A percentile compares a stretch with the other conserved stretches of the same genome.
Conservation (phyloP, 1,139 yeast genomes). For the Candida pseudocylindracea region DNA sequence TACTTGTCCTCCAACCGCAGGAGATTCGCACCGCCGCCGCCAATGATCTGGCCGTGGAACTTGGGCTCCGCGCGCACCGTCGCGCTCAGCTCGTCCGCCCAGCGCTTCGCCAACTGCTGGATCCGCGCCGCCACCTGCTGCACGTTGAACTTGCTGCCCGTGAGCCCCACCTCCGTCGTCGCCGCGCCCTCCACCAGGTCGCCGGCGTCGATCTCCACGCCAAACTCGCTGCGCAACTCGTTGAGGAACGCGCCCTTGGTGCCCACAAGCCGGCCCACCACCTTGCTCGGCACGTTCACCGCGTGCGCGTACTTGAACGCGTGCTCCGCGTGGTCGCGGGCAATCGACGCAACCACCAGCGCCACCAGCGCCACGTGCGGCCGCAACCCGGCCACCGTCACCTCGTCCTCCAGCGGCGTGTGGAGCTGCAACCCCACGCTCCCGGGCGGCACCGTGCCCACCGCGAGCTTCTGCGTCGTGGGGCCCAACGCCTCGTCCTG, state of each 20-base stretch:
- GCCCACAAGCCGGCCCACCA: conserved; percentile 71
- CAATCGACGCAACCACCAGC: conserved; percentile 27
- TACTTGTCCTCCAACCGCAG: conserved; percentile 80
- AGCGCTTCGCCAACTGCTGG: conserved; percentile 35
- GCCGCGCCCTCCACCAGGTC: conserved; percentile 14
- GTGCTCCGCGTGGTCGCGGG: conserved; percentile 34
- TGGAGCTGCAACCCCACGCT: conserved; percentile 19
- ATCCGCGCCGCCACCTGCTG: conserved; percentile 51
- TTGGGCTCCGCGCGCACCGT: conserved; percentile 52
- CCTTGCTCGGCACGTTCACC: conserved; percentile 36
- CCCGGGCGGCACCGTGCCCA: conserved; percentile 9
- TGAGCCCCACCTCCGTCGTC: conserved; percentile 33
- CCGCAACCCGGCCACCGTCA: conserved; percentile 40
- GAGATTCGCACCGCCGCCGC: conserved; percentile 63
- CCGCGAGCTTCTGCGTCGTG: no score
- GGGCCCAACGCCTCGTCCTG: no score
- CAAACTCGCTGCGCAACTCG: conserved; percentile 53
- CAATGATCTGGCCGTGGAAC: conserved; percentile 68
- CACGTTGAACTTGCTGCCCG: conserved; percentile 65
- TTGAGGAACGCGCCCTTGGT: conserved; percentile 62
- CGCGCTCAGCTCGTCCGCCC: conserved; percentile 63
- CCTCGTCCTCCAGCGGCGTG: conserved; percentile 24
- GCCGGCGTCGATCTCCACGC: conserved; percentile 50
- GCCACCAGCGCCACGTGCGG: conserved; percentile 28
- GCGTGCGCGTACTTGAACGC: conserved; percentile 33